These are phyloP conservation scores for Ramaria sp. DNA, from an alignment of 768 basidiomycete genomes.

Conservation along the genomic window DNA sequence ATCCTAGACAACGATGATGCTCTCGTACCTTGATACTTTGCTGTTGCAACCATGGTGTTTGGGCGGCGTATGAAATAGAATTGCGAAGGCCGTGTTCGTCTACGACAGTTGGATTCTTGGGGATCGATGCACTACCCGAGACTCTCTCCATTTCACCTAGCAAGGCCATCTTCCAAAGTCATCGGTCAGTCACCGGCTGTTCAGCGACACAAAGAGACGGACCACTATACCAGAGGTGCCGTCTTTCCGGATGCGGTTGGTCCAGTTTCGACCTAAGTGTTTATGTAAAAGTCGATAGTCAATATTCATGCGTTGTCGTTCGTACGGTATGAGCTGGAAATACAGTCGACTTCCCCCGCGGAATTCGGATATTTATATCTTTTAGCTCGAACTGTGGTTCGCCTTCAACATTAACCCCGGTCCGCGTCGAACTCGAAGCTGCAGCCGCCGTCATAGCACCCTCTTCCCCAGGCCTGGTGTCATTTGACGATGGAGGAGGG, in stretches of 20 bases:
- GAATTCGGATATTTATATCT: constrained; percentile 26
- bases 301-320: neutral
- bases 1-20: too few relatives aligned
- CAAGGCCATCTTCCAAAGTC: constrained; percentile 5
- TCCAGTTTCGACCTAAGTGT: constrained; percentile 24
- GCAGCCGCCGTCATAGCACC: neutral
- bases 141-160: constrained; percentile 16
- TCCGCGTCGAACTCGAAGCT: neutral
- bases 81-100: constrained; percentile 23
- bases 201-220: neutral
- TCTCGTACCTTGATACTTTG: constrained; percentile 49
- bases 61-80: constrained; percentile 61
- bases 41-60: constrained; percentile 60
- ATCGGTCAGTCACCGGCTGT: neutral
- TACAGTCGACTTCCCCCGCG: constrained; percentile 22
- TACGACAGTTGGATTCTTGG: constrained; percentile 20
- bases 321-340: neutral
- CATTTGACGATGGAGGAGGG: neutral
- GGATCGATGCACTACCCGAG: constrained; percentile 8
- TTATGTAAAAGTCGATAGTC: neutral
- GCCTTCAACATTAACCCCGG: neutral
- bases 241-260: constrained; percentile 27
- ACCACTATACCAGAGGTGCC: constrained; percentile 11
- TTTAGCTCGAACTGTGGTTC: constrained; percentile 18
- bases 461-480: neutral